Percentiles rank a stretch among this genome's conserved stretches.
phyloP scores from a whole-genome alignment of 1,284 basidiomycete species.

The Rhodofomes roseus region DNA sequence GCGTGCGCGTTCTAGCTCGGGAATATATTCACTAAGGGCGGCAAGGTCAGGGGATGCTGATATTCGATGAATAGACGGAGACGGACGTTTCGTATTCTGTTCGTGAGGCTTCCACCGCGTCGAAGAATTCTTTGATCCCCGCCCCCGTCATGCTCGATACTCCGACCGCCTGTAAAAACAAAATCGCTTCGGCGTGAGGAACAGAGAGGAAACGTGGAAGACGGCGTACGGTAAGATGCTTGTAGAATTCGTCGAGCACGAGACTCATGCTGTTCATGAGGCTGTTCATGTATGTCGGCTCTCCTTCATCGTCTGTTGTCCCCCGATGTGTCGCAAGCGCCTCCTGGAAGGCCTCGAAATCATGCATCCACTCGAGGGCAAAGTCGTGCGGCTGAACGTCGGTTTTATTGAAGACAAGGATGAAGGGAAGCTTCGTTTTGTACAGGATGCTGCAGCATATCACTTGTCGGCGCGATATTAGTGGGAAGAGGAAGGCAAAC shows the following conservation, averaged over 20 bases:
- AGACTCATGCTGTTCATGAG: constrained; percentile 99
- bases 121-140: constrained; percentile 89
- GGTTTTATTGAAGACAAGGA: constrained; percentile 98
- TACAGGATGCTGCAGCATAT: constrained; percentile 85
- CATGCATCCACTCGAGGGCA: constrained; percentile 97
- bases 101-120: constrained; percentile 84
- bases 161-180: constrained; percentile 73
- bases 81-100: constrained; percentile 85
- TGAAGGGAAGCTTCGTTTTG: constrained; percentile 96
- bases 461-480: background rate
- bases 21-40: constrained; percentile 78
- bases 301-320: constrained; percentile 77
- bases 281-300: constrained; percentile 97
- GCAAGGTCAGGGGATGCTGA: constrained; percentile 3
- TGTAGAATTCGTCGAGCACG: constrained; percentile 98
- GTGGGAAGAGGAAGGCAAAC: constrained; percentile 18
- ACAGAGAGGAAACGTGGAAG: background rate
- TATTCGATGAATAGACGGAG: background rate
- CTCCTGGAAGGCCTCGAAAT: constrained; percentile 88
- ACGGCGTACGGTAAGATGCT: constrained; percentile 76
- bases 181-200: background rate
- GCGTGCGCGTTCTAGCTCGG: constrained; percentile 77
- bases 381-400: constrained; percentile 90
- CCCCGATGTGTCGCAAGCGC: constrained; percentile 65
- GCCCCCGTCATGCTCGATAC: constrained; percentile 95